A percentile compares a stretch with the other conserved stretches of the same genome.
Evolutionary conservation across 179 eudicot genomes (phyloP).

Genomic region (Nepenthes alata): DNA sequence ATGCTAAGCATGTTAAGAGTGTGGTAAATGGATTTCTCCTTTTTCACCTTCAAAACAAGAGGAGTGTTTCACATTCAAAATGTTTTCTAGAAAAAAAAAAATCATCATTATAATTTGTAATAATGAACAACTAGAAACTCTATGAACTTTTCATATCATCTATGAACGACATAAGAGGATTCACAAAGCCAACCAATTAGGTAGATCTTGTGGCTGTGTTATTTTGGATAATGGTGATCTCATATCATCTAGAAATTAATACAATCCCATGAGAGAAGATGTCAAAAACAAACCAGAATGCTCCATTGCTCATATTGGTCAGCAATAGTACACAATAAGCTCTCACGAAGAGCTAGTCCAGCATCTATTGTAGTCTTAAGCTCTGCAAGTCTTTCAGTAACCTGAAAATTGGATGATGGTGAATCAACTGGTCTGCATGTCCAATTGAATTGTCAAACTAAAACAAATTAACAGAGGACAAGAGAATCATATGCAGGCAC

Average conservation of each 20-base stretch:
- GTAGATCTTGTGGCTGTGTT: too few species aligned
- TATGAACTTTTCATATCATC: too few species aligned
- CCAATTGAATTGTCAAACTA: too few species aligned
- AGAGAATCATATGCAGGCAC: too few species aligned
- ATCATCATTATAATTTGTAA: too few species aligned
- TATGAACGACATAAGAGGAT: too few species aligned
- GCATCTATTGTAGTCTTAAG: conserved; percentile 72
- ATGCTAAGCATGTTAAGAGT: conserved; percentile 48
- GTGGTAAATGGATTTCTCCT: conserved; percentile 45
- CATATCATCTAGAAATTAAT: background rate
- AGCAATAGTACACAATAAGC: conserved; percentile 48
- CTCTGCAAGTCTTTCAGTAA: conserved; percentile 63
- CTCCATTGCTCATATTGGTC: conserved; percentile 78
- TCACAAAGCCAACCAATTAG: too few species aligned
- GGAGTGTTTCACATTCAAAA: background rate
- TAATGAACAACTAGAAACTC: too few species aligned
- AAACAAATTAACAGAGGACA: too few species aligned
- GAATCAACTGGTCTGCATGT: too few species aligned
- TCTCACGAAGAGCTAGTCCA: conserved; percentile 59
- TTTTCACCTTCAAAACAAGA: conserved; percentile 28
- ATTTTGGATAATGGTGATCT: too few species aligned
- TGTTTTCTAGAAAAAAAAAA: too few species aligned
- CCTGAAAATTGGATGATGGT: conserved; percentile 20
- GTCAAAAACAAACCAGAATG: conserved; percentile 41
- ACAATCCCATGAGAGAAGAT: background rate